Percentiles rank a stretch among this genome's conserved stretches.
phyloP scores from a whole-genome alignment of 768 basidiomycete genomes.

The Boletus reticuloceps region DNA sequence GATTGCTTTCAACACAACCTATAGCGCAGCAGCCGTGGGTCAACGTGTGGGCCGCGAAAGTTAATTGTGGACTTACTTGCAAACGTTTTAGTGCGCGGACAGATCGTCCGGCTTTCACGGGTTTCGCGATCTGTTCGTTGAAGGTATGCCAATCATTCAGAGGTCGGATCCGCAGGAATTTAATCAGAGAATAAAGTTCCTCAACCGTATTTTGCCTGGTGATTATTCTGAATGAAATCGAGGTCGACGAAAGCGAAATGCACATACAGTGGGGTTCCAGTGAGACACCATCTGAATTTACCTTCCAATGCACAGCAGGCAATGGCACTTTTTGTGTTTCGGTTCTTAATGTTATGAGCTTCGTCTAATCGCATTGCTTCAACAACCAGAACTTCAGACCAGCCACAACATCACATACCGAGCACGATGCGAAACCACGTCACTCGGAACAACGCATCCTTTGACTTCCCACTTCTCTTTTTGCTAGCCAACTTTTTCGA shows the following conservation, averaged over 20 bases:
- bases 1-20: conserved; percentile 79
- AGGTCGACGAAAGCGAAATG: not conserved
- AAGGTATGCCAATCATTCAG: conserved; percentile 79
- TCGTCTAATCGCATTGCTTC: conserved; percentile 56
- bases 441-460: conserved; percentile 69
- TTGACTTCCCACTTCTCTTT: conserved; percentile 45
- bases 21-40: not conserved
- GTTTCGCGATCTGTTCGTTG: conserved; percentile 73
- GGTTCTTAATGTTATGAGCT: conserved; percentile 93
- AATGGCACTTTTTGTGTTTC: conserved; percentile 69
- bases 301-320: conserved; percentile 77
- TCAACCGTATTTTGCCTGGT: conserved; percentile 84
- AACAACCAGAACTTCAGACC: no score
- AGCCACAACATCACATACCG: conserved; percentile 42
- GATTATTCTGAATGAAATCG: not conserved
- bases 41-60: not conserved
- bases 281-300: conserved; percentile 86
- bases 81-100: conserved; percentile 78
- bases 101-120: conserved; percentile 67
- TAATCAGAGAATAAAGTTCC: conserved; percentile 86
- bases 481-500: conserved; percentile 38
- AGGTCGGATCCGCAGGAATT: conserved; percentile 83
- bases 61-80: conserved; percentile 46
- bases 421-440: conserved; percentile 87
- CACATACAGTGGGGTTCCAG: conserved; percentile 72